Conservation (phyloP, 257 asterid species). For the Scutellaria barbata region DNA sequence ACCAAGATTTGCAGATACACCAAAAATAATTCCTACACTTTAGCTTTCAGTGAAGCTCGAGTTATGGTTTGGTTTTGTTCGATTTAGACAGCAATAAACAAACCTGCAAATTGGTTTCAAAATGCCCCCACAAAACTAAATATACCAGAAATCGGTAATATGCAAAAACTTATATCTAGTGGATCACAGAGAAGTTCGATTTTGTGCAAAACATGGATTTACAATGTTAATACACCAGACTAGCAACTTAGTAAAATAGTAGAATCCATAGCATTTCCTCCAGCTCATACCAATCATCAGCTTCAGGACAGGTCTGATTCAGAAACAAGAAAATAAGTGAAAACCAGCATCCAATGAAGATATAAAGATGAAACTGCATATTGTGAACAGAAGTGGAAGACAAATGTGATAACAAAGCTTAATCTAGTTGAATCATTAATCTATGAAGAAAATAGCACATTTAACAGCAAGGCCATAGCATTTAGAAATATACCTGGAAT, state of each 20-base stretch:
- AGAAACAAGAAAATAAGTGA: slow-evolving; percentile 23
- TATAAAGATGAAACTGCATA: not conserved
- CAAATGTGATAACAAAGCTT: not conserved
- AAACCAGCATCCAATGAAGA: slow-evolving; percentile 6
- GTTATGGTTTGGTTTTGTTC: not conserved
- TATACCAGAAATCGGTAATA: slow-evolving; percentile 25
- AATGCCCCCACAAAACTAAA: slow-evolving; percentile 19
- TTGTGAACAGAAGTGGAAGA: not conserved
- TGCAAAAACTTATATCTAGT: slow-evolving; percentile 19
- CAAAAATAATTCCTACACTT: too few relatives aligned
- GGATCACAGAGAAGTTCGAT: slow-evolving; percentile 36
- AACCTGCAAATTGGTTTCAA: slow-evolving; percentile 27
- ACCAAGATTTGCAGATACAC: too few relatives aligned
- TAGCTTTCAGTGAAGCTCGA: too few relatives aligned
- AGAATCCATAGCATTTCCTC: slow-evolving; percentile 25
- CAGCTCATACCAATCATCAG: slow-evolving; percentile 29
- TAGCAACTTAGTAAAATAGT: slow-evolving; percentile 14
- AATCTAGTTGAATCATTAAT: not conserved
- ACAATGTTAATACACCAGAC: slow-evolving; percentile 33
- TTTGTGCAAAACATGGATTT: slow-evolving; percentile 36
- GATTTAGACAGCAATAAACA: not conserved
- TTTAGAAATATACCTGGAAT: slow-evolving; percentile 31
- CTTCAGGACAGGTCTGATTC: slow-evolving; percentile 35
- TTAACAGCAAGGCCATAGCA: not conserved
- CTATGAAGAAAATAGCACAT: not conserved